Evolutionary conservation across 148 eudicot genomes (phyloP), one percentile per base, ranked within the genome.

Genomic region (Camellia japonica): DNA sequence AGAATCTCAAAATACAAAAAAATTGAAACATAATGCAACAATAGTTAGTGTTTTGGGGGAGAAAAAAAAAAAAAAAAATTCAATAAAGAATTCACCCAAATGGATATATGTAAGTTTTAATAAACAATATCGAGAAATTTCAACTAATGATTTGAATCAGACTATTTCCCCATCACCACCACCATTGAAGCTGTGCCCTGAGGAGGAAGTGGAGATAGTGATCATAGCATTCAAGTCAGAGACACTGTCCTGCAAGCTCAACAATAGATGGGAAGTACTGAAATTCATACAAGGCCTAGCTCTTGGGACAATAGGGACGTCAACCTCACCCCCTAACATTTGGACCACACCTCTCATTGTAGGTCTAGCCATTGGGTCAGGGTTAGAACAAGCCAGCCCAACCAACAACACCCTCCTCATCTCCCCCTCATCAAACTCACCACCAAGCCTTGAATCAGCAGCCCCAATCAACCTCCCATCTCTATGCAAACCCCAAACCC

Each of bases 221-320:
- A 91, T 83, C 94, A 93, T 79, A 20, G 83, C 93, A 87, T 93
- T 93, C 81, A 89, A 84, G 76, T 93, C 97, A 49, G 94, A 91
- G 13, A 93, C 94, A 82, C 91, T 93, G 43, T 93, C 97, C 74
- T 93, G 97, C 90, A 93, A 89, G 79, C 81, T 93, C 77, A 88
- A 56, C 7, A 93, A 52, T 12, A 93, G 84, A 60, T 93, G 87
- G 7, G 94, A 91, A 23, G 97, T 93, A 65, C 86, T 91, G 67
- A 91, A 90, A 49, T 85, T 93, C 84, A 83, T 73, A 6, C 87
- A 80, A 63, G 97, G 97, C 81, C 82, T 91, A 18, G 89, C 73
- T 66, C 85, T 87, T 41, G 95, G 91, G 7, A 93, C 97, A 61
- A 91, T 56, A 6, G 97, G 97, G 58, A 88, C 87, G 78, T 90